These are phyloP conservation scores for Isatis tinctoria DNA, from an alignment of 345 rosid species.

Conservation along the genomic window DNA sequence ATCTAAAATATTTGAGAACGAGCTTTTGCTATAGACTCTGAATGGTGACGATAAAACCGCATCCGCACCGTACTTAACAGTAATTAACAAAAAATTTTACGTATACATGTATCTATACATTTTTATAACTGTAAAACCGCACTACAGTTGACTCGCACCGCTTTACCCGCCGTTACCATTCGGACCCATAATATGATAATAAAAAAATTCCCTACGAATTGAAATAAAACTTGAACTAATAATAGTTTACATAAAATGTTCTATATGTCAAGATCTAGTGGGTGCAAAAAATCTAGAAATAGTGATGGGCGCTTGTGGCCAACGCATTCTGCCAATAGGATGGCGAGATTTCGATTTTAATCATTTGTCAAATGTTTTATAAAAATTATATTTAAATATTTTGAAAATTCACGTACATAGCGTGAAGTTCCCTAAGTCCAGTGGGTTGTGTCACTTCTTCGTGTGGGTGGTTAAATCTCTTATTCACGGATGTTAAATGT, in stretches of 20 bases:
- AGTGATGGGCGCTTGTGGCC: conserved; percentile 12
- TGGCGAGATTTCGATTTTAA: background rate
- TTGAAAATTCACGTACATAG: background rate
- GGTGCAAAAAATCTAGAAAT: conserved; percentile 15
- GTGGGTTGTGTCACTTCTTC: conserved; percentile 6
- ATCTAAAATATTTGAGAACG: background rate
- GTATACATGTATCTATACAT: no score
- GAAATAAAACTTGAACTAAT: background rate
- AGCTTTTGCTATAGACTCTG: no score
- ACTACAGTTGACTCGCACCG: no score
- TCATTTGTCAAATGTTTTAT: background rate
- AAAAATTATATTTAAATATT: background rate
- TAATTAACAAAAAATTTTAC: no score
- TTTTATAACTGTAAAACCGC: no score
- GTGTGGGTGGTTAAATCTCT: background rate
- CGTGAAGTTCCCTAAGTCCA: conserved; percentile 9
- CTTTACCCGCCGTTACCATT: no score
- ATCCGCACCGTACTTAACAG: no score
- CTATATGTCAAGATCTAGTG: background rate
- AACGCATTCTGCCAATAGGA: conserved; percentile 19
- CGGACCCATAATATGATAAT: no score
- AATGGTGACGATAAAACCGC: no score
- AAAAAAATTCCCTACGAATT: background rate
- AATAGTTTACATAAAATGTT: background rate
- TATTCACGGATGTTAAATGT: conserved; percentile 19